Base-by-base conservation (phyloP, 495 filamentous ascomycete genomes). In the Chaetomium tenue region DNA sequence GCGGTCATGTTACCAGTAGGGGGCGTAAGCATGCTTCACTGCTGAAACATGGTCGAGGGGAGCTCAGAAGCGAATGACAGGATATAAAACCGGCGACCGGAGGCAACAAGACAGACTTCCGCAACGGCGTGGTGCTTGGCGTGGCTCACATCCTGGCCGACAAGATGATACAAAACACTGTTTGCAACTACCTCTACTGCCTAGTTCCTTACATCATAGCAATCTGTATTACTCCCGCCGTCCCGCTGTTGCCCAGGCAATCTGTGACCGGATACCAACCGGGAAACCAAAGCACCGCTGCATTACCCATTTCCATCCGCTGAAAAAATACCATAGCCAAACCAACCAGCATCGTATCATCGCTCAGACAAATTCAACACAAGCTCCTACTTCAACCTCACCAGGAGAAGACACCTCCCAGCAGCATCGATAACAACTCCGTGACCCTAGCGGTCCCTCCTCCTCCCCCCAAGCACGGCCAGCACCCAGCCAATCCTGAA, bases 401-500 rank as follows among this genome's bases (percentile, higher is more conserved):
- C 25, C 50, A 16, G 51, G n/a, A 15, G 33, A 58, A 25, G 4
- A 4, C 28, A 15, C 30, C 28, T n/a, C 53, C 5, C 3, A 5
- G 2, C 7, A 3, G 8, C 47, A 22, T 5, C 44, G 3, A 44
- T n/a, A 2, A 47, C 44, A 18, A 8, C 44, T 1, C 44, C 44
- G 39, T 22, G 2, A 25, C 23, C 37, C 51, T 46, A 28, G 12
- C 2, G 12, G 39, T 15, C 20, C 39, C 48, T 18, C 57, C n/a
- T 2, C 39, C 57, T 1, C n/a, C 2, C 46, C 46, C 18, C 20
- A 2, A 23, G n/a, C 46, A 20, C 1, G 2, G 8, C 20, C 18
- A 50, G 16, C 46, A 20, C 22, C 16, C 52, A 5, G 3, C 57
- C 47, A 25, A 44, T 39, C 66, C 69, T 48, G 58, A 58, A 28